Conservation (phyloP, 306 rosid species). For the Trifolium fragiferum region DNA sequence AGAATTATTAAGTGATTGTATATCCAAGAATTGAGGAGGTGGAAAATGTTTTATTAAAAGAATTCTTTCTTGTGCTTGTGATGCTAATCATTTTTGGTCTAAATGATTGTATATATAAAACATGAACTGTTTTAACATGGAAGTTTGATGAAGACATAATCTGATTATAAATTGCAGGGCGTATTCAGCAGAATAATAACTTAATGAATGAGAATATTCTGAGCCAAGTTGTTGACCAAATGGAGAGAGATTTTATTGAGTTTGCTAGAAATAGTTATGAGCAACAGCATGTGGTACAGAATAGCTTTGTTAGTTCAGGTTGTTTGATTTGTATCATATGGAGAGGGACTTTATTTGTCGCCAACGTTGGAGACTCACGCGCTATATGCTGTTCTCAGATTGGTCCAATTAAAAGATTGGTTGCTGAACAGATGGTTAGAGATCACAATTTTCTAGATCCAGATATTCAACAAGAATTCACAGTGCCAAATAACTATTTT, state of each 20-base stretch:
- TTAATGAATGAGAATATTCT: not conserved
- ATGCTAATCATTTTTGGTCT: too few species aligned
- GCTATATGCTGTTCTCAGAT: not conserved
- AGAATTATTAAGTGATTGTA: too few species aligned
- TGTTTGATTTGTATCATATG: not conserved
- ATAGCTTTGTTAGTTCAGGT: not conserved
- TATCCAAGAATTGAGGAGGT: not conserved
- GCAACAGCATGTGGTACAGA: not conserved
- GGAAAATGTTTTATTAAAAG: too few species aligned
- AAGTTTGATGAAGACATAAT: not conserved
- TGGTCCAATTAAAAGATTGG: not conserved
- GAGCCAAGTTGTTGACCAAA: not conserved
- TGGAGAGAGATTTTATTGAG: not conserved
- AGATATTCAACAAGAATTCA: not conserved
- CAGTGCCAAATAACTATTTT: not conserved
- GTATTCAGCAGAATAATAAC: not conserved
- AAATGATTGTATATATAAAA: too few species aligned
- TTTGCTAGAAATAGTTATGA: not conserved
- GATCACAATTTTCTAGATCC: not conserved
- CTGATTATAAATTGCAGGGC: not conserved
- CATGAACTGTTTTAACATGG: not conserved
- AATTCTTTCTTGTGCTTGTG: not conserved
- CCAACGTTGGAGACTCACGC: not conserved
- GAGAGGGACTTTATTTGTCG: not conserved
- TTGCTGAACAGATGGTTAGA: not conserved